Conservation (phyloP, 2,329 filamentous ascomycete genomes). For the Colletotrichum brevisporum region DNA sequence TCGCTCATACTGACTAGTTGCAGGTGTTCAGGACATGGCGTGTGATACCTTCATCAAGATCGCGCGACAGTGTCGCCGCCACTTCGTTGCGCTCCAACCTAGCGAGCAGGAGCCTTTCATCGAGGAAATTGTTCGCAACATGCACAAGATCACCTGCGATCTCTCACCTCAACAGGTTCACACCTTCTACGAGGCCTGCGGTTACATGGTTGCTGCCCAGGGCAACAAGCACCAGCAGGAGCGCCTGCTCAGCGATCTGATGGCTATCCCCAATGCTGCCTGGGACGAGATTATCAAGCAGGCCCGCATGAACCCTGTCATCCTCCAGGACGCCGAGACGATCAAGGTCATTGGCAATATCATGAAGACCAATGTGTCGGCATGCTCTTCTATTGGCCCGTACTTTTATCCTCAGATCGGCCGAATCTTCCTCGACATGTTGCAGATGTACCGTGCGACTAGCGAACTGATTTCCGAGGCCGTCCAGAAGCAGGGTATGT, state of each 20-base stretch:
- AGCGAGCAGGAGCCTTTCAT: constrained; percentile 97
- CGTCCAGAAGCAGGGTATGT: constrained; percentile 60
- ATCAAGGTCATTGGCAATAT: constrained; percentile 99
- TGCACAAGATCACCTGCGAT: constrained; percentile 96
- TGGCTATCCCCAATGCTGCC: constrained; percentile 92
- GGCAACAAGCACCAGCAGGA: constrained; percentile 96
- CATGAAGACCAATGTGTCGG: constrained; percentile 99
- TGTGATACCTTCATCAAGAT: constrained; percentile 99
- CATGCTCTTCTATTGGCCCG: constrained; percentile 93
- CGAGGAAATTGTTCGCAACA: constrained; percentile 96
- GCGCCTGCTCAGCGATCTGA: constrained; percentile 89
- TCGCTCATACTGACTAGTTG: constrained; percentile 10
- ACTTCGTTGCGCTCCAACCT: constrained; percentile 96
- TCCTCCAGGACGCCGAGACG: constrained; percentile 91
- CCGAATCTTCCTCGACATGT: constrained; percentile 97
- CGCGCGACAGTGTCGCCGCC: constrained; percentile 95
- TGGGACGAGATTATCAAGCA: constrained; percentile 96
- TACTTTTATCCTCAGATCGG: constrained; percentile 99
- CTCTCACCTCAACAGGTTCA: constrained; percentile 97
- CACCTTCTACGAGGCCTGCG: constrained; percentile 98
- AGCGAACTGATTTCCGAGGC: constrained; percentile 96
- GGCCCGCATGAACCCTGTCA: constrained; percentile 86
- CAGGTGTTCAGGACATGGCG: constrained; percentile 98
- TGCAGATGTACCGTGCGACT: constrained; percentile 99
- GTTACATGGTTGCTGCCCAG: constrained; percentile 98